phyloP scores from a whole-genome alignment of 2,329 filamentous ascomycete genomes.

The Curvularia sp. region DNA sequence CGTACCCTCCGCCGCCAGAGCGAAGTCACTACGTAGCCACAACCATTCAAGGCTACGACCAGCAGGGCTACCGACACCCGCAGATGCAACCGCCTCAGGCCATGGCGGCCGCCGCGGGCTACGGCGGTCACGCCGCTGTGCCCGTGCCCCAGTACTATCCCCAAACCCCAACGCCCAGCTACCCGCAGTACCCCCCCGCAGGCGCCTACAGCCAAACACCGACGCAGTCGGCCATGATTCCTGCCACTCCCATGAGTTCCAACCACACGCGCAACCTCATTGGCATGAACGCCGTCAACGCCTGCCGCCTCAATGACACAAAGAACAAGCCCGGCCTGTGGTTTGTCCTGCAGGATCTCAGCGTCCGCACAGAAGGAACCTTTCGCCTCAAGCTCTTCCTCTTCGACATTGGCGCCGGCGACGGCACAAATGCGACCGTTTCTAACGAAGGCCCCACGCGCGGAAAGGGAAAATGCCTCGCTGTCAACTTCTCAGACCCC shows the following conservation, averaged over 20 bases:
- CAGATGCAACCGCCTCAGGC: slow-evolving; percentile 28
- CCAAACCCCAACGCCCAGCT: slow-evolving; percentile 3
- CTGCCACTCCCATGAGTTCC: slow-evolving; percentile 56
- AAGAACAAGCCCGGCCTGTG: slow-evolving; percentile 86
- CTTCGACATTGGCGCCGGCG: slow-evolving; percentile 75
- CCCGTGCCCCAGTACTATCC: slow-evolving; percentile 13
- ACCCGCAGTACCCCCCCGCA: slow-evolving; percentile 10
- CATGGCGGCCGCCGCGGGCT: slow-evolving; percentile 18
- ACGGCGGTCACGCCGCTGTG: slow-evolving; percentile 8
- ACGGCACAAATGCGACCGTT: slow-evolving; percentile 62
- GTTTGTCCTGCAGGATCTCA: slow-evolving; percentile 96
- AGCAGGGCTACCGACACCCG: slow-evolving; percentile 41
- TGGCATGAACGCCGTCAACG: slow-evolving; percentile 87
- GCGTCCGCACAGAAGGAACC: slow-evolving; percentile 87
- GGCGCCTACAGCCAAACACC: slow-evolving; percentile 10
- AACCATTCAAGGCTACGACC: slow-evolving; percentile 39
- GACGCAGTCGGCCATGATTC: slow-evolving; percentile 18
- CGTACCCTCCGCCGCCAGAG: slow-evolving; percentile 67
- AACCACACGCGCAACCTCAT: slow-evolving; percentile 93
- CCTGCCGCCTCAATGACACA: slow-evolving; percentile 80
- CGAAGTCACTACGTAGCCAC: slow-evolving; percentile 43
- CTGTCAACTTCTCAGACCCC: slow-evolving; percentile 82
- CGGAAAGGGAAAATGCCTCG: slow-evolving; percentile 80
- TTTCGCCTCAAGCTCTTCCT: slow-evolving; percentile 83
- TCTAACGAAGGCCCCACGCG: slow-evolving; percentile 59